These are phyloP conservation scores for Aspergillus sp. DNA, from an alignment of 2,329 filamentous ascomycete species.

Conservation along the genomic window DNA sequence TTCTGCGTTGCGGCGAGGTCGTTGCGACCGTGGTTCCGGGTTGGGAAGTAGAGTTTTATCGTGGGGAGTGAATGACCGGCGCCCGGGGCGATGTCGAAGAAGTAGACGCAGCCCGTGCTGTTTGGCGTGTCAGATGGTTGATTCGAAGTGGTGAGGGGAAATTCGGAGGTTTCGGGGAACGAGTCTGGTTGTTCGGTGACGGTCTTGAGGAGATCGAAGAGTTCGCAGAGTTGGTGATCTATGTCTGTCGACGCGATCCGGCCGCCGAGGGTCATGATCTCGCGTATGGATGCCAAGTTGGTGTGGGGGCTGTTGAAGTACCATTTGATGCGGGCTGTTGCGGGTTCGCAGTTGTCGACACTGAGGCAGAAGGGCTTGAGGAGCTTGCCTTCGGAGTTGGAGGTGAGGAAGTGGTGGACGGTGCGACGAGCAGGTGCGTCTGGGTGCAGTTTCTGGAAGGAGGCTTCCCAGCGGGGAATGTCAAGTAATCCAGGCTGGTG, in stretches of 20 bases:
- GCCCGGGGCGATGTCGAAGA: slow-evolving; percentile 9
- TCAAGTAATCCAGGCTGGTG: neutral
- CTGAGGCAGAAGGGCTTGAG: slow-evolving; percentile 14
- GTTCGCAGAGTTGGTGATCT: slow-evolving; percentile 3
- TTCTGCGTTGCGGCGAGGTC: slow-evolving; percentile 8
- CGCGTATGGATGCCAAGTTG: slow-evolving; percentile 10
- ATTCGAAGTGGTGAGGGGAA: neutral
- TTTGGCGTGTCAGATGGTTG: neutral
- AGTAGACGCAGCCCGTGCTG: slow-evolving; percentile 11
- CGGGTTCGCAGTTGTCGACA: slow-evolving; percentile 11
- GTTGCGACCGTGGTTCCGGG: slow-evolving; percentile 8
- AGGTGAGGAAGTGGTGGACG: slow-evolving; percentile 2
- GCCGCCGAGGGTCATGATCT: slow-evolving; percentile 13
- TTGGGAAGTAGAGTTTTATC: slow-evolving; percentile 12
- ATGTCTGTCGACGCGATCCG: neutral
- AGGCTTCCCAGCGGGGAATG: slow-evolving; percentile 7
- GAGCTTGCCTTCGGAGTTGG: slow-evolving; percentile 8
- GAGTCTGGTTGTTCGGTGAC: neutral
- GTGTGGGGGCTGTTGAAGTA: slow-evolving; percentile 15
- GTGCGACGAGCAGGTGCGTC: neutral
- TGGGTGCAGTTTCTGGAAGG: slow-evolving; percentile 7
- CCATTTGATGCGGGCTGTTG: slow-evolving; percentile 13
- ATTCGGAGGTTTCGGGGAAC: slow-evolving; percentile 4
- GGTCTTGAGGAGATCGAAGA: slow-evolving; percentile 12
- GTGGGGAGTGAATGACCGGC: neutral